Conservation (phyloP, 1,284 basidiomycete species). For the Fistulinella cinereoalba region DNA sequence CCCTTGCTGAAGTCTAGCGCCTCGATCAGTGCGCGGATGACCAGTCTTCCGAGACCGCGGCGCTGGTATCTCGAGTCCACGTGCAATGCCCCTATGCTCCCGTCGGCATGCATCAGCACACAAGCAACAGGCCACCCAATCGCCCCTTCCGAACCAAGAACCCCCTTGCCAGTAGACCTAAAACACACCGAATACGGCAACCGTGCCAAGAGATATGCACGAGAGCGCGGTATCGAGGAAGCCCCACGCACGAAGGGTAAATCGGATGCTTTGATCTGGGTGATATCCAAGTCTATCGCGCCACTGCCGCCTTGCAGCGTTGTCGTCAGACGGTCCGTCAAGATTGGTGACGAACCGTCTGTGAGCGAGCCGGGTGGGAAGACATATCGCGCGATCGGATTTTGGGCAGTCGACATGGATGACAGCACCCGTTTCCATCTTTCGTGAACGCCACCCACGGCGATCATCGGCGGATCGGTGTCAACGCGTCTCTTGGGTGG, state of each 20-base stretch:
- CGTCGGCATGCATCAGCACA: conserved; percentile 21
- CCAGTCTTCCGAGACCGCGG: conserved; percentile 16
- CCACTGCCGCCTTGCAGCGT: neutral
- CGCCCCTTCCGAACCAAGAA: neutral
- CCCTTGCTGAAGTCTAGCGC: conserved; percentile 10
- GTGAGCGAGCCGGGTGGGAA: conserved; percentile 7
- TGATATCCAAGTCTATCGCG: conserved; percentile 1
- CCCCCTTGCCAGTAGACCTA: neutral
- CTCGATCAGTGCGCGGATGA: conserved; percentile 12
- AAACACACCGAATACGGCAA: conserved; percentile 22
- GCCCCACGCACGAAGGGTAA: conserved; percentile 12
- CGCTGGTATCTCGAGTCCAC: conserved; percentile 12
- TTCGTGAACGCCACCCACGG: conserved; percentile 10
- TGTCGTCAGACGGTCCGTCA: neutral
- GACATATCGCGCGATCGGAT: conserved; percentile 3
- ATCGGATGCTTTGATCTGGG: conserved; percentile 12
- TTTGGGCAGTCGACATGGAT: conserved; percentile 7
- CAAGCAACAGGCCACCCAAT: conserved; percentile 8
- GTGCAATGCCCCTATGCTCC: conserved; percentile 19
- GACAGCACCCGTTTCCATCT: conserved; percentile 17
- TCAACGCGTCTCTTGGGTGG: neutral
- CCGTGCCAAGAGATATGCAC: conserved; percentile 20
- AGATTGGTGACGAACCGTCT: too few relatives aligned
- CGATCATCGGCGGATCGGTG: conserved; percentile 12
- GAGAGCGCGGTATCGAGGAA: conserved; percentile 12